Conservation (phyloP, 1,284 basidiomycete species). For the Chondrostereum purpureum region DNA sequence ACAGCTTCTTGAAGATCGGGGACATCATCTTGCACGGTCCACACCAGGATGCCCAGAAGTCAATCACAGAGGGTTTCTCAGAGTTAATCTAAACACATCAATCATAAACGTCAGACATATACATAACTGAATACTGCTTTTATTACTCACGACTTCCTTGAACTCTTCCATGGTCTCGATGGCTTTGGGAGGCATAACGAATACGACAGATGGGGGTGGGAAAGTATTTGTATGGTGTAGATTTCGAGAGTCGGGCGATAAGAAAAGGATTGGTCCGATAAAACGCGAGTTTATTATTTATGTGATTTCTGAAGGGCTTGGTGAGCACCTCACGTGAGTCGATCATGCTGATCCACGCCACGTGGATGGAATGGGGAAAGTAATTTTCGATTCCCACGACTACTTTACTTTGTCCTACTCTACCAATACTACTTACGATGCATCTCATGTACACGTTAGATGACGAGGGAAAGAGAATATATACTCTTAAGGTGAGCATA, state of each 20-base stretch:
- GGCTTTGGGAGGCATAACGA: constrained; percentile 10
- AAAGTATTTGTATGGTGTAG: neutral
- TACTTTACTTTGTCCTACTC: neutral
- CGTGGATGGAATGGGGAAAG: too few relatives aligned
- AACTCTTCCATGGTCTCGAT: constrained; percentile 52
- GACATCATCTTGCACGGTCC: constrained; percentile 65
- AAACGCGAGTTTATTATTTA: neutral
- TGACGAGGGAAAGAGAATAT: constrained; percentile 72
- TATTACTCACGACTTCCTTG: constrained; percentile 42
- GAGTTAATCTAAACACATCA: constrained; percentile 34
- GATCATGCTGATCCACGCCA: too few relatives aligned
- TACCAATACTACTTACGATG: constrained; percentile 43
- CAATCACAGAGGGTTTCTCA: constrained; percentile 44
- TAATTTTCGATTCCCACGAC: neutral
- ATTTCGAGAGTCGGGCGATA: neutral
- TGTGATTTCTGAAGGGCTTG: neutral
- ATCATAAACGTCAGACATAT: constrained; percentile 2
- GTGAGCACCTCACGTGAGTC: neutral
- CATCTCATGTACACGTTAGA: constrained; percentile 93
- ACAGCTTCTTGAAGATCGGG: constrained; percentile 57
- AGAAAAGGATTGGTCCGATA: too few relatives aligned
- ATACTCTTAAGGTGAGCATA: constrained; percentile 80
- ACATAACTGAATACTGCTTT: constrained; percentile 1
- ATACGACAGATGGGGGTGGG: too few relatives aligned
- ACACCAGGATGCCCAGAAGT: constrained; percentile 58